phyloP scores from a whole-genome alignment of 2,329 filamentous ascomycete genomes.

The Ceratocystis cubensis region DNA sequence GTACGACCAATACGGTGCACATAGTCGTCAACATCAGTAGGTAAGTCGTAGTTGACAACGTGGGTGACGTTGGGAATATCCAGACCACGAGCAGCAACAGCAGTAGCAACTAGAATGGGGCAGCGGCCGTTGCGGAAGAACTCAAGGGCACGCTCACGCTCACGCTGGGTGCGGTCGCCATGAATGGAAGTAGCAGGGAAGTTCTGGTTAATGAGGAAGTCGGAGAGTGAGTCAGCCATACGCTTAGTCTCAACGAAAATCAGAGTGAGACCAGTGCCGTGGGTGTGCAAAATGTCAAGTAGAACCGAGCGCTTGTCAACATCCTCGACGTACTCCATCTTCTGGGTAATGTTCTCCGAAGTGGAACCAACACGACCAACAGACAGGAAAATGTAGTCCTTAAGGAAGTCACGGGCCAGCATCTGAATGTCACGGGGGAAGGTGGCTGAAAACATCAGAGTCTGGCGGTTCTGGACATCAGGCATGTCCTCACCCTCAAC shows the following conservation, averaged over 20 bases:
- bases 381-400: conserved; percentile 98
- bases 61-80: conserved; percentile 96
- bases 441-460: conserved; percentile 99
- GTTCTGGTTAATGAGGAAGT: conserved; percentile 96
- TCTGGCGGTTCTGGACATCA: conserved; percentile 67
- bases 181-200: conserved; percentile 98
- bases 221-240: conserved; percentile 94
- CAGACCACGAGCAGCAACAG: conserved; percentile 79
- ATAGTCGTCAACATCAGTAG: conserved; percentile 96
- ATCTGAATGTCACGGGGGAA: conserved; percentile 99
- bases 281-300: conserved; percentile 91
- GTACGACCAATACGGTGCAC: conserved; percentile 99
- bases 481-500: conserved; percentile 99
- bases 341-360: conserved; percentile 99
- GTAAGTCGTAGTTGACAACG: conserved; percentile 98
- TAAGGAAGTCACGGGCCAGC: conserved; percentile 95
- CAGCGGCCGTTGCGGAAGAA: conserved; percentile 94
- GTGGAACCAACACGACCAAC: conserved; percentile 97
- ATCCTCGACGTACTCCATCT: conserved; percentile 96
- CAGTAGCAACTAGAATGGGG: conserved; percentile 92
- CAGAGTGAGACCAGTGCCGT: conserved; percentile 71
- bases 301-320: conserved; percentile 95
- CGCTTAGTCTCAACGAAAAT: conserved; percentile 99
- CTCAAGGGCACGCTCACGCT: conserved; percentile 94
- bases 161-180: conserved; percentile 94